These are phyloP conservation scores for Geoglossum cookeanum DNA, from an alignment of 2,329 filamentous ascomycete genomes.

Conservation along the genomic window DNA sequence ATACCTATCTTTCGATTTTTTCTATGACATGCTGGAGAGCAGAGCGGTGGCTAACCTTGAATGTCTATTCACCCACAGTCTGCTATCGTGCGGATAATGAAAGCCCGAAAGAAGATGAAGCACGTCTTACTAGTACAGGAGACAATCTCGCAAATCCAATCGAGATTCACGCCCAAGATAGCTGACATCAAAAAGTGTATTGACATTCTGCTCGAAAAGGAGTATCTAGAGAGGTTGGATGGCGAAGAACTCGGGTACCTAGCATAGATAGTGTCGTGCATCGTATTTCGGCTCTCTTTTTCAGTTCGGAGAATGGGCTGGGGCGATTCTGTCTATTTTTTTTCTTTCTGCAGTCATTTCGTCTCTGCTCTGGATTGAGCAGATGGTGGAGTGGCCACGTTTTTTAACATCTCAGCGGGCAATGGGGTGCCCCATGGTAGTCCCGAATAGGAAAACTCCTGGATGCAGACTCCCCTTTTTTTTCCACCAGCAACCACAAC, in stretches of 20 bases:
- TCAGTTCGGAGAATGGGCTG: neutral
- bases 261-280: slow-evolving; percentile 31
- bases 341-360: neutral
- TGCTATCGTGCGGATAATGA: slow-evolving; percentile 98
- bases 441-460: neutral
- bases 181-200: slow-evolving; percentile 99
- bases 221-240: slow-evolving; percentile 90
- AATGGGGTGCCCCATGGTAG: neutral
- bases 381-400: neutral
- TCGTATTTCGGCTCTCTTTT: neutral
- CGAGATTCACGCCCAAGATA: slow-evolving; percentile 81
- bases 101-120: slow-evolving; percentile 97
- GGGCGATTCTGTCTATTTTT: neutral
- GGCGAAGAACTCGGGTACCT: slow-evolving; percentile 90
- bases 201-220: slow-evolving; percentile 94
- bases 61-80: slow-evolving; percentile 37
- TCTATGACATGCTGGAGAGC: slow-evolving; percentile 3
- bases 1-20: neutral
- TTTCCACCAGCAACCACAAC: neutral
- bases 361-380: neutral
- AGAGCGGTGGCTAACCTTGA: slow-evolving; percentile 14
- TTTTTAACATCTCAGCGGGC: neutral
- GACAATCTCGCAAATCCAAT: slow-evolving; percentile 87
- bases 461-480: neutral
- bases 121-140: slow-evolving; percentile 86